Evolutionary conservation across 441 rosid genomes (phyloP), one percentile per base, ranked within the genome.

Genomic region (Syzygium malaccense): DNA sequence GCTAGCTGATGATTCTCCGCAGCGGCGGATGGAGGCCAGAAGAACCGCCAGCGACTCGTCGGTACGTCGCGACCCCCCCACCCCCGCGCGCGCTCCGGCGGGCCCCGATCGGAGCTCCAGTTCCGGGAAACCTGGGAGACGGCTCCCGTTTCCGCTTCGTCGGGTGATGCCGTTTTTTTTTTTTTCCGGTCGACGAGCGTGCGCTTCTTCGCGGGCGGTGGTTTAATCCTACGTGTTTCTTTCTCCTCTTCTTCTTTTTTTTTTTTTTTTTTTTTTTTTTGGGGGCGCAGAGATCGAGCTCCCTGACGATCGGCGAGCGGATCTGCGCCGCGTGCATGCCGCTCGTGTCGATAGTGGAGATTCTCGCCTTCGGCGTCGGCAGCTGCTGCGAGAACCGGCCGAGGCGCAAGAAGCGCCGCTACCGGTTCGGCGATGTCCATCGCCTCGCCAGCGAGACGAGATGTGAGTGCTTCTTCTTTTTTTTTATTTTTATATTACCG

Each of bases 281-380:
- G 4, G 41, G 45, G 48, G 12, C 18, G 45, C 28, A 85, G 86
- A 26, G 60, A 19, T 85, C 60, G 60, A 85, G 86, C 86, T 55
- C 86, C 33, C 28, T 55, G 60, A 85, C 86, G 64, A 53, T 85
- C 62, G 64, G 86, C 86, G 64, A 85, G 86, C 57, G 48, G 64
- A 30, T 85, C 64, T 85, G 86, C 0, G 45, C 64, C 48, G 62
- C 48, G 55, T 19, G 4, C 48, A 30, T 54, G 3, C 64, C 86
- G n/a, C 32, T 85, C 48, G 18, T 6, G 26, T 55, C 60, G 19
- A 6, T 85, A 28, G 28, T 55, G 48, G 86, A 85, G 60, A 9
- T 28, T 23, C 49, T 85, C 1, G 15, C 6, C 23, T 2, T 85
- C 8, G n/a, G 41, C 64, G 9, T 85, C 45, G 62, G 86, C 41